Base-by-base conservation (phyloP, 2,329 filamentous ascomycete genomes). In the Cadophora sp. region DNA sequence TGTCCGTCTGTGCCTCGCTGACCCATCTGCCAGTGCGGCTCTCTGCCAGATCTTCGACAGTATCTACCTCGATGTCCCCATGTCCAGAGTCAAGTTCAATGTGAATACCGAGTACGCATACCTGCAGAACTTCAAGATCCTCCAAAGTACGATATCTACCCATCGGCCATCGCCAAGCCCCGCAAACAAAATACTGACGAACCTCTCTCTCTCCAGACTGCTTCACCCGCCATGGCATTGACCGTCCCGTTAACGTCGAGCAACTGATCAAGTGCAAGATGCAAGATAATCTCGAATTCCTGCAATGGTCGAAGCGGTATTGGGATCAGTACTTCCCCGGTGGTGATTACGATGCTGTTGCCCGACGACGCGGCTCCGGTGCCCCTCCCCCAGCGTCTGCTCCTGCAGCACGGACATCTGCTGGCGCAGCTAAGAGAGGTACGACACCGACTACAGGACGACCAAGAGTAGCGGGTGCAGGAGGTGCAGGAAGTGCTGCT, bases 251-350 rank as follows among this genome's bases (percentile, higher is more conserved):
- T 74, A 93, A 93, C 67, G 93, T 98, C 78, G 89, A 97, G 80
- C 84, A 87, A 66, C 89, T 99, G 68, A 88, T 96, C 76, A 99
- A 98, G 81, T 99, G 96, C 86, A 97, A 97, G 85, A 99, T 99
- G 95, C 96, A 99, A 86, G 96, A 99, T 81, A 99, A 99, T 83
- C 91, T 99, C 75, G 96, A 98, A 79, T 99, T 99, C 80, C 85
- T 99, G 68, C 96, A 99, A 83, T 99, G 94, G 91, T 90, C 90
- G 67, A 99, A 99, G 87, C 86, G 87, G 74, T 97, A 94, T 84
- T 99, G 96, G 96, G 96, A 99, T 77, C 93, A 97, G 79, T 94
- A 97, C 85, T 99, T 93, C 81, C 96, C 96, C 8, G 96, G 96
- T 67, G 94, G 96, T 76, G 96, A 98, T 72, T 99, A 99, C 83